Base-by-base conservation (phyloP, 768 basidiomycete species). In the Termitomyces sp. region DNA sequence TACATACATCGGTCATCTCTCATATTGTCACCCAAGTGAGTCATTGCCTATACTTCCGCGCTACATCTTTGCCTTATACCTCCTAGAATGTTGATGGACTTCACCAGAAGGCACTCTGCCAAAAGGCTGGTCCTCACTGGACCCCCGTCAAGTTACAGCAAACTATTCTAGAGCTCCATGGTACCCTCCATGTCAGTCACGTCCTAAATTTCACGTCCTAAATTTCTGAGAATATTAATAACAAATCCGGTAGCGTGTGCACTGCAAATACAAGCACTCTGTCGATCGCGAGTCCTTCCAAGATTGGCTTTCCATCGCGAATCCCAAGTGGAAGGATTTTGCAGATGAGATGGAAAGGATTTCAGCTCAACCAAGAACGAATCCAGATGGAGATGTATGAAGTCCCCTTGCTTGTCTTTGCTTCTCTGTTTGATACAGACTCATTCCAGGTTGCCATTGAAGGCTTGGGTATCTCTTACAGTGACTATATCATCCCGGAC, bases 321-420 rank as follows among this genome's bases (percentile, higher is more conserved):
- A 96, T 71, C 94, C 93, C 0, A 72, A 76, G 48, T 96, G 93
- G 93, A 83, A 83, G 58, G 76, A 77, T 6, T 88, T 82, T 64
- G 77, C 82, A 18, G 83, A 87, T 55, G 83, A 87, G 44, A 69
- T 88, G 48, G 84, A 86, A 66, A 71, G 71, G 27, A 79, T 78
- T 0, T 83, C 85, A 5, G 69, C 72, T 44, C 79, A 81, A 55
- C 87, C 82, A 1, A 79, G 91, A 57, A 95, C 90, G 26, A 96
- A 96, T 68, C 94, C 94, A 12, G 94, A 96, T 63, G 94, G 94
- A 68, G 94, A 97, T 74, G 94, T 91, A 29, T n/a, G 63, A 57
- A 54, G 20, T 1, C 10, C 10, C 6, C 14, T 51, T 39, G 80
- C 31, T 49, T 53, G 54, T 53, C 20, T 37, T 37, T 13, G 8